Conservation (phyloP, 176 grass and related monocot species). For the Cocos nucifera region DNA sequence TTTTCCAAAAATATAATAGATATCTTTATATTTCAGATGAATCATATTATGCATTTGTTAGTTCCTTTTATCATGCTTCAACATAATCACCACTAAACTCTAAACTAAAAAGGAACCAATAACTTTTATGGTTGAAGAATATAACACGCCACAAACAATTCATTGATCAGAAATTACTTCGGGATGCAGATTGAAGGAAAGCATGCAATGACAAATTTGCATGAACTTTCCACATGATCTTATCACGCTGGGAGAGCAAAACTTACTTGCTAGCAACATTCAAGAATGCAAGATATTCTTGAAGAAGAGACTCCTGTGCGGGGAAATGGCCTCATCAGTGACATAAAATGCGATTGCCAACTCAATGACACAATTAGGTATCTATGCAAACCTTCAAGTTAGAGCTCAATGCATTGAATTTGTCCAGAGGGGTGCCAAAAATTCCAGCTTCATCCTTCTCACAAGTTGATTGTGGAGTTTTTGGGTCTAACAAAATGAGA, state of each 20-base stretch:
- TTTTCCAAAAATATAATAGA: too few relatives aligned
- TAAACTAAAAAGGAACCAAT: too few relatives aligned
- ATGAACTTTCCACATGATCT: not conserved
- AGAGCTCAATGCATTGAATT: slow-evolving; percentile 51
- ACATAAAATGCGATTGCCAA: not conserved
- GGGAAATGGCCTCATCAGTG: slow-evolving; percentile 1
- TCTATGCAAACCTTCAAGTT: slow-evolving; percentile 48
- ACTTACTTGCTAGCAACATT: slow-evolving; percentile 82
- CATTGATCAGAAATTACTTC: too few relatives aligned
- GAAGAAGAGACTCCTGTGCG: slow-evolving; percentile 66
- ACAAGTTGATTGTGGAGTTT: slow-evolving; percentile 34
- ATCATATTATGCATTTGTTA: too few relatives aligned
- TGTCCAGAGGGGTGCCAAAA: slow-evolving; percentile 55
- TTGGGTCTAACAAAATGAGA: slow-evolving; percentile 20
- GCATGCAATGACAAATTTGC: too few relatives aligned
- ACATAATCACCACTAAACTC: too few relatives aligned
- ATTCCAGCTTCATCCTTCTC: slow-evolving; percentile 21
- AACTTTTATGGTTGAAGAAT: too few relatives aligned
- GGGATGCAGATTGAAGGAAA: too few relatives aligned
- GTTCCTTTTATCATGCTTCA: too few relatives aligned
- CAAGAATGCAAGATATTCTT: slow-evolving; percentile 69
- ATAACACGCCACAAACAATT: too few relatives aligned
- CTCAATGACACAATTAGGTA: not conserved
- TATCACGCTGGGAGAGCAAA: not conserved
- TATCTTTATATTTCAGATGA: too few relatives aligned